Percentiles rank a stretch among this genome's conserved stretches.
Evolutionary conservation across 2,329 filamentous ascomycete genomes (phyloP).

Genomic region (Alternaria arborescens): DNA sequence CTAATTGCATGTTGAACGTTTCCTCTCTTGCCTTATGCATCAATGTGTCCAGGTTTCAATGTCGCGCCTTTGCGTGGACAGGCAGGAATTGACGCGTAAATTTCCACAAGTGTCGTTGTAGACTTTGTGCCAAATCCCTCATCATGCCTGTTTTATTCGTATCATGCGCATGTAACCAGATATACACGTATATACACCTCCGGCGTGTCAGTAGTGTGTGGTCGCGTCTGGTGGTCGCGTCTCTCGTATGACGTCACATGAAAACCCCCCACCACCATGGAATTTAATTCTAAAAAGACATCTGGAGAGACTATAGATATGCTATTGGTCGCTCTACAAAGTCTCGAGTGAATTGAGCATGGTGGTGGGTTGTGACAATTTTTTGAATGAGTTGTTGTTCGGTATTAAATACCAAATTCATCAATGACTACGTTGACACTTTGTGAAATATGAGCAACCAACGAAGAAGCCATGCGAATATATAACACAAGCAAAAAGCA

Average conservation of each 20-base stretch:
- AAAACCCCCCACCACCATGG: neutral
- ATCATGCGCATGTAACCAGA: neutral
- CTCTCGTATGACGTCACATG: neutral
- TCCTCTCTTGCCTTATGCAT: neutral
- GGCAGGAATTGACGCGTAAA: neutral
- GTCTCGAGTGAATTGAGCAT: neutral
- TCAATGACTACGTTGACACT: neutral
- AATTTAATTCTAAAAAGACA: neutral
- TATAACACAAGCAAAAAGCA: neutral
- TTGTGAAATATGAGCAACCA: neutral
- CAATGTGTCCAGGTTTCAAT: neutral
- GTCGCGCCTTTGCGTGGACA: neutral
- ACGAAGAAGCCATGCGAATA: neutral
- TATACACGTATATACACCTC: neutral
- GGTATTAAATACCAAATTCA: neutral
- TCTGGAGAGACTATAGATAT: too few species aligned
- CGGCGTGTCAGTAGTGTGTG: neutral
- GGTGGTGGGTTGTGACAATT: neutral
- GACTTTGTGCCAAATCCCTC: too few species aligned
- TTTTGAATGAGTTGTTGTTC: neutral
- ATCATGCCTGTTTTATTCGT: neutral
- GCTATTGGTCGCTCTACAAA: fast-evolving
- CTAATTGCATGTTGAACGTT: slow-evolving; percentile 15
- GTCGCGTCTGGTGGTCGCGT: neutral
- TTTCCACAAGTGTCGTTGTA: neutral